Conservation (phyloP, 1,139 yeast genomes). For the Yamadazyma buinensis region DNA sequence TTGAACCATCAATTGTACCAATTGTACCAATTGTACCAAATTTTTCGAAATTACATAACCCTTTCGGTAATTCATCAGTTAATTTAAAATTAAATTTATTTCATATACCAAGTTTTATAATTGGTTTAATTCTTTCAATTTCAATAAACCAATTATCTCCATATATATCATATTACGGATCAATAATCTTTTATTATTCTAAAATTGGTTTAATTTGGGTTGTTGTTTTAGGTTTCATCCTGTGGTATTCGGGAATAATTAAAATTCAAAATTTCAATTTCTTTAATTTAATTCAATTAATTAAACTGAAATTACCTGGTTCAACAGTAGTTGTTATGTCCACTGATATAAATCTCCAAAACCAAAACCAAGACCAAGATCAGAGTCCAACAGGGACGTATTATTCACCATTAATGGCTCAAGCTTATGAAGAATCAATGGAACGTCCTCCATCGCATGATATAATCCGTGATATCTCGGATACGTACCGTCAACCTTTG, state of each 20-base stretch:
- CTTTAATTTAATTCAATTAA: constrained; percentile 4
- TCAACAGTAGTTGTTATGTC: not conserved
- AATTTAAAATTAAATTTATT: constrained; percentile 9
- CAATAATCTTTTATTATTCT: constrained; percentile 17
- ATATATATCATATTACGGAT: constrained; percentile 18
- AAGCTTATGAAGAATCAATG: constrained; percentile 6
- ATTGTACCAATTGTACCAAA: no score
- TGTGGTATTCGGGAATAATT: constrained; percentile 31
- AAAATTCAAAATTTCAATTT: constrained; percentile 19
- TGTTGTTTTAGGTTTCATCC: constrained; percentile 20
- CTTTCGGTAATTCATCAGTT: not conserved
- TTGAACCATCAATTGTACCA: no score
- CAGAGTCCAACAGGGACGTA: constrained; percentile 1
- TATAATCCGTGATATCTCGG: not conserved
- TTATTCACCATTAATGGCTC: constrained; percentile 8
- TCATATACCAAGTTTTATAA: constrained; percentile 30
- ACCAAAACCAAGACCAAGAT: not conserved
- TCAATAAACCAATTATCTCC: constrained; percentile 20
- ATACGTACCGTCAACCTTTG: not conserved
- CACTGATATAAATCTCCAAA: no score
- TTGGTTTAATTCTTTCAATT: constrained; percentile 26
- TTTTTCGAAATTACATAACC: no score
- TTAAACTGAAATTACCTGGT: constrained; percentile 8
- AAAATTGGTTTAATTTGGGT: constrained; percentile 26
- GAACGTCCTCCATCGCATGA: constrained; percentile 4